Base-by-base conservation (phyloP, 2,329 filamentous ascomycete genomes). In the Trichoderma asperellum region DNA sequence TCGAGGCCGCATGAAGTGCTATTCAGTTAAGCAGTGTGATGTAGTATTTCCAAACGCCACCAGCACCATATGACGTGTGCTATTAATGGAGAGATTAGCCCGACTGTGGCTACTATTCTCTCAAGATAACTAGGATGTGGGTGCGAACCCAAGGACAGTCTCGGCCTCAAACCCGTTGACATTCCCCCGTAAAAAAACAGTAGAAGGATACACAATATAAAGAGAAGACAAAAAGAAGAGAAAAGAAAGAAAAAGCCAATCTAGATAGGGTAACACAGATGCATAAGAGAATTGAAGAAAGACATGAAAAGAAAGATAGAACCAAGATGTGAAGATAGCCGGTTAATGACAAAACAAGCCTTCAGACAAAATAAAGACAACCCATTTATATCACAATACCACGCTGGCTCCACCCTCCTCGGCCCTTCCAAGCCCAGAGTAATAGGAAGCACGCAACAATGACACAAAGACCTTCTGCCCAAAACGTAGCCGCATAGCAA, bases 401-500 rank as follows among this genome's bases (percentile, higher is more conserved):
- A 70, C 92, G 87, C 75, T 86, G 86, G 71, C 85, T 86, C 94
- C 94, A 97, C 0, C 92, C 92, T 27, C 86, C 85, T 68, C 81
- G 87, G 1, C 92, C 92, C 78, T 91, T 91, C 94, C 94, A 97
- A 7, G 94, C 94, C 85, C 88, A 91, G 18, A 90, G 72, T 81
- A 95, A 91, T 74, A 93, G 80, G 3, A 82, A 84, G 75, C 92
- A 90, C 0, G 93, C 94, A 47, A 92, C 73, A 89, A 91, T 94
- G 0, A 96, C 91, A 72, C 91, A 94, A 0, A 87, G 81, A 0
- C 91, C 90, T 86, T 97, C 93, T 0, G 91, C 92, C 94, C 94
- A 97, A 73, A 95, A 96, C 0, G 92, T 92, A 0, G 84, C 77
- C 12, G 90, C 89, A 81, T 97, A 98, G 81, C 96, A 99, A 64